Base-by-base conservation (phyloP, 2,329 filamentous ascomycete species). In the Aspergillus floridensis region DNA sequence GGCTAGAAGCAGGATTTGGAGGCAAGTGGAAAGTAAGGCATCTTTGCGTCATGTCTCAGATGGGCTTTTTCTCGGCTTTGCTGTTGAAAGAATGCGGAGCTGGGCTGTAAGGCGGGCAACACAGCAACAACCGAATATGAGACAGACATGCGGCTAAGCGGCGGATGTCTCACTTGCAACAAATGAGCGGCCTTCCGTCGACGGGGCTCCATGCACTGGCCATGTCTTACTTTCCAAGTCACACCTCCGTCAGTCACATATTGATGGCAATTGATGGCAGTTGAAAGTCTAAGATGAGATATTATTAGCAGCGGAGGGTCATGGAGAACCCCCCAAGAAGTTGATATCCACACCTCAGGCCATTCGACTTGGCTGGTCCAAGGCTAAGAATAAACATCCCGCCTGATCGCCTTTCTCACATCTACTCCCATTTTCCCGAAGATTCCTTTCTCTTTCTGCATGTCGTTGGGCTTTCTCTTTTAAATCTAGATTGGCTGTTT, bases 41-140 rank as follows among this genome's bases (percentile, higher is more conserved):
- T 55, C 29, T 48, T 48, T 55, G 41, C 53, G 53, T 55, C 53
- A 55, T 55, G 53, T 55, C 53, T 55, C 53, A 55, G 41, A 47
- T 54, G 52, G 24, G 14, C 22, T n/a, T 29, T 29, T 5, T 21
- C 14, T 21, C 14, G 32, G 32, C 32, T 35, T 35, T n/a, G 22
- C 7, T 21, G 4, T 22, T 22, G 32, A 7, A 24, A 24, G 32
- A 53, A 32, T 22, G 19, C 19, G 52, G 35, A 26, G 41, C 29
- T 19, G 22, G 31, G 52, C 50, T 53, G 51, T 55, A 48, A 55
- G 53, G 53, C 53, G 53, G 53, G 53, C 53, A 55, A 46, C 5
- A 47, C 26, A 35, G 32, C 32, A 12, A 35, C 32, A 35, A 16
- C 26, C 26, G 21, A 14, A 31, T 22, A 38, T 53, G 41, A 53